Base-by-base conservation (phyloP, 2,329 filamentous ascomycete species). In the Cercospora zeina region DNA sequence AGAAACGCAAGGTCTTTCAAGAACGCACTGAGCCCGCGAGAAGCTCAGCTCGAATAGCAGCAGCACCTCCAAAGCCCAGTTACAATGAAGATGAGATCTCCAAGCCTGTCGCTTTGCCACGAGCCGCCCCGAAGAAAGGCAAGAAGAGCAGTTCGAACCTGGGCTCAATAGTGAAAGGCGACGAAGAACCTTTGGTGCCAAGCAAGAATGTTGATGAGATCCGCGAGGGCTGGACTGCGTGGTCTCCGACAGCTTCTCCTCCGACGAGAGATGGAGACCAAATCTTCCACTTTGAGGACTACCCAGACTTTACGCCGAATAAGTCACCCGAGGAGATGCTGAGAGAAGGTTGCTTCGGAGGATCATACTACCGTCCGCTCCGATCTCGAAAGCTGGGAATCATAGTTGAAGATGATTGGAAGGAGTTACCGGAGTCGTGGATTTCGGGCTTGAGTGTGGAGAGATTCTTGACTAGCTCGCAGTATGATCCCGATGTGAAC, bases 321-420 rank as follows among this genome's bases (percentile, higher is more conserved):
- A 84, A 83, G 65, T 81, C 80, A 1, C 82, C 82, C 4, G 77
- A 79, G 58, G 79, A 80, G 59, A 79, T 84, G 65, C 74, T 84
- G 11, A 76, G 79, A 19, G 80, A 84, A 72, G 82, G 82, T 50
- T 77, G 76, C 59, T 84, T 84, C 65, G 82, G 82, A 10, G 82
- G 82, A 14, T 77, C 76, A 0, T 84, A 83, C 68, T 84, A 79
- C 72, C 77, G 81, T 0, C 80, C 81, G 0, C 71, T 83, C 3
- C 75, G 76, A 59, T 82, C 80, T 3, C 71, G 73, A 16, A 75
- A 72, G 10, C 75, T 84, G 0, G 73, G 73, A 9, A 73, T 75
- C 1, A 77, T 77, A 0, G 68, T 84, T 3, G 57, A 72, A 21
- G 77, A 78, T 24, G 82, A 84, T 73, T 81, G 80, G 76, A 67